Evolutionary conservation across 108 stramenopile species (phyloP).

Genomic region (Skeletonema grethae): DNA sequence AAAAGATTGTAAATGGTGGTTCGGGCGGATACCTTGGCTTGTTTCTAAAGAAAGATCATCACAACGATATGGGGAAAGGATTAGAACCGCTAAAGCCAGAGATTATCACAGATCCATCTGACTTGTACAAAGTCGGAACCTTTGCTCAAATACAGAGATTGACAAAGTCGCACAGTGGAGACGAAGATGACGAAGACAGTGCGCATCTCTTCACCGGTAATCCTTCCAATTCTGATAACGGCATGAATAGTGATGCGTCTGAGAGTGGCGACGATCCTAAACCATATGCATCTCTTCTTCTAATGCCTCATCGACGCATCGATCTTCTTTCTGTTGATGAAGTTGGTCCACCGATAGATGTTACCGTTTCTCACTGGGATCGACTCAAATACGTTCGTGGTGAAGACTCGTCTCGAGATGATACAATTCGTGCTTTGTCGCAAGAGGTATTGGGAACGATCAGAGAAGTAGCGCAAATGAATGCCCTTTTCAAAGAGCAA

Average conservation of each 20-base stretch:
- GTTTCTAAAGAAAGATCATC: slow-evolving; percentile 74
- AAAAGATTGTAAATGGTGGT: slow-evolving; percentile 56
- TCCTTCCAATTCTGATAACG: slow-evolving; percentile 8
- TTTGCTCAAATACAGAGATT: slow-evolving; percentile 86
- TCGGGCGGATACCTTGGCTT: slow-evolving; percentile 69
- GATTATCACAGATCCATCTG: slow-evolving; percentile 65
- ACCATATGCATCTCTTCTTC: slow-evolving; percentile 63
- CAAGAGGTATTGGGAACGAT: slow-evolving; percentile 95
- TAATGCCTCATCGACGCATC: slow-evolving; percentile 91
- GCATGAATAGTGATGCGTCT: slow-evolving; percentile 1
- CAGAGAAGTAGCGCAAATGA: slow-evolving; percentile 92
- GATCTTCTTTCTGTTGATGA: slow-evolving; percentile 74
- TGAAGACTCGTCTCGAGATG: slow-evolving; percentile 54
- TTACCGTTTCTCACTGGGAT: slow-evolving; percentile 90
- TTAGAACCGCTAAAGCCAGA: slow-evolving; percentile 73
- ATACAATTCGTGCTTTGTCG: slow-evolving; percentile 90
- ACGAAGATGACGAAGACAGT: slow-evolving; percentile 16
- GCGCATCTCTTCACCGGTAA: slow-evolving; percentile 8
- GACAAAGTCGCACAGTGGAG: slow-evolving; percentile 25
- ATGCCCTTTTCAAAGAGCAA: slow-evolving; percentile 94
- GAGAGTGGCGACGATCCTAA: slow-evolving; percentile 31
- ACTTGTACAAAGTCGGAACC: slow-evolving; percentile 81
- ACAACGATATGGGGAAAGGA: slow-evolving; percentile 70
- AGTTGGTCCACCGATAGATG: slow-evolving; percentile 91
- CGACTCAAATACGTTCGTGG: slow-evolving; percentile 61